Evolutionary conservation across 139 green algal genomes (phyloP).

Genomic region (Edaphochlamys debaryana): DNA sequence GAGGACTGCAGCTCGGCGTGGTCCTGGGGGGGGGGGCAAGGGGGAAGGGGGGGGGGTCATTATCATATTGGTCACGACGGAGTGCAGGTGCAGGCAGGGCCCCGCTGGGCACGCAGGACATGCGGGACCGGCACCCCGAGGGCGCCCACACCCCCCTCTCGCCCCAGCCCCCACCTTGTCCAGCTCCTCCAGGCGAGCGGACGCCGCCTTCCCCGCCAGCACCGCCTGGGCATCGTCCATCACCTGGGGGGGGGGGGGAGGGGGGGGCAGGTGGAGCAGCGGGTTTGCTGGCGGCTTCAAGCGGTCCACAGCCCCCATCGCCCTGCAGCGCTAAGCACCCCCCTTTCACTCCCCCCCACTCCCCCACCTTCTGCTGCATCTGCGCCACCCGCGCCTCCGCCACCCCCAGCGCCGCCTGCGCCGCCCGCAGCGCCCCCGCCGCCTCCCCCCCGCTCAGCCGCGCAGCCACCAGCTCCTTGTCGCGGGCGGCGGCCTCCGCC

Average conservation of each 20-base stretch:
- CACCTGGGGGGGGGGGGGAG: no score
- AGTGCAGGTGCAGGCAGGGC: not conserved
- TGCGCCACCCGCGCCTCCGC: conserved; percentile 13
- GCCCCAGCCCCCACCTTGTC: not conserved
- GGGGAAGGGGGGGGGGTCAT: not conserved
- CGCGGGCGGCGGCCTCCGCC: not conserved
- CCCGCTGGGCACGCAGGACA: no score
- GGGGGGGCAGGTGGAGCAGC: no score
- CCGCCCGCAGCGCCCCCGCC: not conserved
- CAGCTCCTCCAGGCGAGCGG: conserved; percentile 7
- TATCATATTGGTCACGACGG: no score
- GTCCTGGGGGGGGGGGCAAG: conserved; percentile 8
- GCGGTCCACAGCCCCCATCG: no score
- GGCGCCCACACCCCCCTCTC: no score
- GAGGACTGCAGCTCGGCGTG: conserved; percentile 13
- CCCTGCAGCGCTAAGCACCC: no score
- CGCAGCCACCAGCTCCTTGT: not conserved
- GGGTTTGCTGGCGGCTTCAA: no score
- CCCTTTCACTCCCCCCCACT: no score
- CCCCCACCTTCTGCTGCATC: conserved; percentile 32
- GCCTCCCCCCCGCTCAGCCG: not conserved
- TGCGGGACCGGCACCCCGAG: no score
- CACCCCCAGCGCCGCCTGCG: not conserved
- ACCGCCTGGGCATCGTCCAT: not conserved
- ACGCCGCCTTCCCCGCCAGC: conserved; percentile 10